phyloP scores from a whole-genome alignment of 345 rosid species.

The Populus nigra region DNA sequence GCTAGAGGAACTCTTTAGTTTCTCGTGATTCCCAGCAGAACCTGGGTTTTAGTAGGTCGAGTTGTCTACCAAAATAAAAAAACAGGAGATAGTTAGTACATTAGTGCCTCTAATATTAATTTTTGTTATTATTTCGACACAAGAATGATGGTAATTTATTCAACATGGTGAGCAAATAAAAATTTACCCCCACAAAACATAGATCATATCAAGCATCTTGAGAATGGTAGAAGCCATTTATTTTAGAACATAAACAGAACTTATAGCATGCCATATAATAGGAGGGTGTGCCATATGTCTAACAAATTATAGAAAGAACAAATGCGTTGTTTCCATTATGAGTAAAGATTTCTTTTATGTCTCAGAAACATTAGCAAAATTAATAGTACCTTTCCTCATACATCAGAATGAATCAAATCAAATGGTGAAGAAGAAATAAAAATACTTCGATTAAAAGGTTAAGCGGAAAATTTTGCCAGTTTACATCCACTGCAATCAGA shows the following conservation, averaged over 20 bases:
- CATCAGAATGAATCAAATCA: too few relatives aligned
- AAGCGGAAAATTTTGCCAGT: too few relatives aligned
- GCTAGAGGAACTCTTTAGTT: constrained; percentile 44
- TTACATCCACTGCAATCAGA: too few relatives aligned
- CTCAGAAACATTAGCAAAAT: neutral
- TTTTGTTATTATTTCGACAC: neutral
- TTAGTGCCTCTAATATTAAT: neutral
- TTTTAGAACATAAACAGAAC: neutral
- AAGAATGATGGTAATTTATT: neutral
- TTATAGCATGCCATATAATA: neutral
- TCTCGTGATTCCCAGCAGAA: constrained; percentile 58
- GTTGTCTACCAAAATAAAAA: constrained; percentile 37
- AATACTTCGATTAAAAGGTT: too few relatives aligned
- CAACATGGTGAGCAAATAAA: neutral
- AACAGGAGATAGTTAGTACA: neutral
- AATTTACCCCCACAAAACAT: neutral
- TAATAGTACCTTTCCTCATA: too few relatives aligned
- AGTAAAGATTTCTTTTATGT: too few relatives aligned
- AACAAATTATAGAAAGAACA: neutral
- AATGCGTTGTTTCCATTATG: neutral
- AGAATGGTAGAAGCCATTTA: neutral
- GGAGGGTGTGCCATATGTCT: neutral
- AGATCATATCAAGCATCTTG: neutral
- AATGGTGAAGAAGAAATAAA: too few relatives aligned
- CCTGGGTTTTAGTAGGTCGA: constrained; percentile 76